phyloP scores from a whole-genome alignment of 2,329 filamentous ascomycete species.

The Pseudomassariella vexata region DNA sequence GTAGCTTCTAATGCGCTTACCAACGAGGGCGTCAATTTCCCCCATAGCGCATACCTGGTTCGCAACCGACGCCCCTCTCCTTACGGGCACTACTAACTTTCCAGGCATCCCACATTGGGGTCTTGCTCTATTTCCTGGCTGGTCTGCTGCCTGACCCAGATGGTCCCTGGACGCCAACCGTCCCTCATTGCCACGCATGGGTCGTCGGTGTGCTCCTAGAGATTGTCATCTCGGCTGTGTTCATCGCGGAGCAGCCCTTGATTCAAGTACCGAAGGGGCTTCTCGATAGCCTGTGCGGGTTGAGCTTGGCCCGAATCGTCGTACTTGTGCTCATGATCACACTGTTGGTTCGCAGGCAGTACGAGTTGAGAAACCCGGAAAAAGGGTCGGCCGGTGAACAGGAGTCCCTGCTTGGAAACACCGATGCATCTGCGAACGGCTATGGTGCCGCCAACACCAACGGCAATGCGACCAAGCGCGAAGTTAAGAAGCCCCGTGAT shows the following conservation, averaged over 20 bases:
- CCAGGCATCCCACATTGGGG: constrained; percentile 32
- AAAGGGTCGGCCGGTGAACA: constrained; percentile 27
- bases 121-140: constrained; percentile 34
- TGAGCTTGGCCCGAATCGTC: constrained; percentile 26
- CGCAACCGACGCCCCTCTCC: too few relatives aligned
- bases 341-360: constrained; percentile 23
- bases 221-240: constrained; percentile 28
- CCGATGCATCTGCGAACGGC: constrained; percentile 20
- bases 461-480: constrained; percentile 6
- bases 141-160: constrained; percentile 37
- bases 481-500: constrained; percentile 3
- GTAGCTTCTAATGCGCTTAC: constrained; percentile 26
- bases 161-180: constrained; percentile 34
- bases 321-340: constrained; percentile 29
- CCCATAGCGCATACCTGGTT: constrained; percentile 35
- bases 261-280: constrained; percentile 23
- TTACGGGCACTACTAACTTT: constrained; percentile 10
- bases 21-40: constrained; percentile 24
- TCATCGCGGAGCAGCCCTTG: constrained; percentile 20
- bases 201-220: constrained; percentile 27
- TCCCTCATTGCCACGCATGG: constrained; percentile 32
- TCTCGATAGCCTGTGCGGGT: constrained; percentile 22
- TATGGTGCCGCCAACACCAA: constrained; percentile 19
- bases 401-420: constrained; percentile 33
- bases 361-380: constrained; percentile 21